Evolutionary conservation across 352 stramenopile species (phyloP).

Genomic region (Phytophthora brassicae): DNA sequence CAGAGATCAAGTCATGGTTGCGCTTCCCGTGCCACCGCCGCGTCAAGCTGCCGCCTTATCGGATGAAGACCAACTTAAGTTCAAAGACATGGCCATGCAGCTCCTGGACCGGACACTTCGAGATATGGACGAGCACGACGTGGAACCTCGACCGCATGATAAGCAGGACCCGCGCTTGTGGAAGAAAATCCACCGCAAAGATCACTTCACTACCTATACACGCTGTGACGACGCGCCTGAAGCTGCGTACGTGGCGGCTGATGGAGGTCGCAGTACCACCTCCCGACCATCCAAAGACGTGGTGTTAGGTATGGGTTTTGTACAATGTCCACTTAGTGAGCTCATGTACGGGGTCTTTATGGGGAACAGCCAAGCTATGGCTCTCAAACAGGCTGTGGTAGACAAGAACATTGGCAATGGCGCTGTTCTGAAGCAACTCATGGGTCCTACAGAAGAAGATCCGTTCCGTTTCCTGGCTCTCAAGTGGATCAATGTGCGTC

Average conservation of each 20-base stretch:
- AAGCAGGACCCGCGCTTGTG: constrained; percentile 37
- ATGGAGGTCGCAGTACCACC: constrained; percentile 28
- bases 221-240: constrained; percentile 31
- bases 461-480: constrained; percentile 49
- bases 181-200: constrained; percentile 36
- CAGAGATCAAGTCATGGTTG: constrained; percentile 15
- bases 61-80: constrained; percentile 35
- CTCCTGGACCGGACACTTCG: constrained; percentile 37
- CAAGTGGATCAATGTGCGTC: constrained; percentile 42
- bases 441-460: constrained; percentile 35
- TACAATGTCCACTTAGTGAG: constrained; percentile 47
- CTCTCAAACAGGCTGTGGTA: constrained; percentile 30
- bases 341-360: constrained; percentile 46
- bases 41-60: constrained; percentile 17
- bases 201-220: constrained; percentile 39
- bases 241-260: constrained; percentile 31
- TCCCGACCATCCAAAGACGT: constrained; percentile 37
- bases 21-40: constrained; percentile 23
- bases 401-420: constrained; percentile 44
- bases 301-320: constrained; percentile 45
- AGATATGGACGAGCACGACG: constrained; percentile 41
- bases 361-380: constrained; percentile 31
- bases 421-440: constrained; percentile 37
- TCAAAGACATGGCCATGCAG: constrained; percentile 43
- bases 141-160: constrained; percentile 17